Evolutionary conservation across 169 alveolate species (phyloP).

Genomic region (Eimeria brunetti): DNA sequence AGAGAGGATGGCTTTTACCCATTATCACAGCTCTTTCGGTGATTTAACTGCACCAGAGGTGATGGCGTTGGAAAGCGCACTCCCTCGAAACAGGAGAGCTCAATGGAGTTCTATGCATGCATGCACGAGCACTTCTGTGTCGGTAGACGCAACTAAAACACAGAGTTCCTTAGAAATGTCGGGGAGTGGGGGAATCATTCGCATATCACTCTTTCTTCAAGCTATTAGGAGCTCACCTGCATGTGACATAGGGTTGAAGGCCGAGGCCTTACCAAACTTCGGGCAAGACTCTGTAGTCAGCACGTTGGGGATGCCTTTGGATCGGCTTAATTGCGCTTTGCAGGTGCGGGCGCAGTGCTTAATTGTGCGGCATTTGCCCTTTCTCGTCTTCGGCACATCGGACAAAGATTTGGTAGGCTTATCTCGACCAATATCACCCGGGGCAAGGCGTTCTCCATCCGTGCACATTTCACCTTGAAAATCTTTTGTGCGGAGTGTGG

Average conservation of each 20-base stretch:
- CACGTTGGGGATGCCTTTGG: not conserved
- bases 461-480: not conserved
- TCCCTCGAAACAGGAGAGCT: not conserved
- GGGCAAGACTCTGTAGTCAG: not conserved
- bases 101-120: not conserved
- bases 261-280: not conserved
- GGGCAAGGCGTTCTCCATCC: not conserved
- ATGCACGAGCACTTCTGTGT: not conserved
- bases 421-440: not conserved
- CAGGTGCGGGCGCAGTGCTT: conserved; percentile 85
- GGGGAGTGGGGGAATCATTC: not conserved
- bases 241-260: not conserved
- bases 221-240: not conserved
- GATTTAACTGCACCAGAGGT: not conserved
- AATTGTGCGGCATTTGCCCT: conserved; percentile 87
- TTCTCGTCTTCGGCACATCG: conserved; percentile 87
- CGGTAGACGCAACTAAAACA: not conserved
- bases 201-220: not conserved
- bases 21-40: not conserved
- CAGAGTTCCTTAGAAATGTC: not conserved
- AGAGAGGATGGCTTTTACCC: not conserved
- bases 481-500: not conserved
- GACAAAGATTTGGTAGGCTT: conserved; percentile 81
- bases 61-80: not conserved
- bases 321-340: not conserved